Percentiles rank a stretch among this genome's conserved stretches.
These are phyloP conservation scores for Aspergillus transmontanensis DNA, from an alignment of 2,329 filamentous ascomycete genomes.

Conservation along the genomic window DNA sequence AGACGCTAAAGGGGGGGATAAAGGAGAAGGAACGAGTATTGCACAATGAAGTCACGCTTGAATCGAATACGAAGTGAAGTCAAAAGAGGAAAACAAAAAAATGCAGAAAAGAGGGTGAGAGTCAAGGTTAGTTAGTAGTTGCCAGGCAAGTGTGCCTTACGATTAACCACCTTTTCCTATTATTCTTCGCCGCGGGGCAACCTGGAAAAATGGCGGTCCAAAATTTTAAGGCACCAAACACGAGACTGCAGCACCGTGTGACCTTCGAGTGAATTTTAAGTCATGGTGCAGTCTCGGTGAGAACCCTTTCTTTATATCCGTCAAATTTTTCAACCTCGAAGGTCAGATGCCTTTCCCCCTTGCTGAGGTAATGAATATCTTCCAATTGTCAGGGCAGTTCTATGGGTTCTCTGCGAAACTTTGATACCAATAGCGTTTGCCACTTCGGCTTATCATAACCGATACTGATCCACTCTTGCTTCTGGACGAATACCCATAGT, in stretches of 20 bases:
- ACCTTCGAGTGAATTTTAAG: not conserved
- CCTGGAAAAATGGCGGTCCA: not conserved
- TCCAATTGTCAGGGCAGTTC: not conserved
- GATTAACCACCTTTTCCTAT: not conserved
- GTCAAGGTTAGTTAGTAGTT: not conserved
- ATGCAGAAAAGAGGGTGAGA: not conserved
- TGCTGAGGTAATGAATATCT: not conserved
- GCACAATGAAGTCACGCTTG: not conserved
- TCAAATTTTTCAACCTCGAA: not conserved
- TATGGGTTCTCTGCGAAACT: not conserved
- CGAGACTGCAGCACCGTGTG: not conserved
- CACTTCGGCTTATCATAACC: not conserved
- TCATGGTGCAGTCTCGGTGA: not conserved
- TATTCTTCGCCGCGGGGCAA: conserved; percentile 1
- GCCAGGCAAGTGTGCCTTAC: conserved; percentile 2
- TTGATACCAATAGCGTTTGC: not conserved
- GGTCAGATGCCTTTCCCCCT: not conserved
- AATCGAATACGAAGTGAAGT: not conserved
- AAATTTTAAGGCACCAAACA: not conserved
- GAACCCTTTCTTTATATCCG: not conserved
- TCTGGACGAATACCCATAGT: not conserved
- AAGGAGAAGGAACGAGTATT: not conserved
- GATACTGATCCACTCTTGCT: not conserved
- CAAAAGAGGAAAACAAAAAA: not conserved
- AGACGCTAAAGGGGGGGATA: not conserved